phyloP scores from a whole-genome alignment of 2,329 filamentous ascomycete genomes.

The Cercospora sojina region DNA sequence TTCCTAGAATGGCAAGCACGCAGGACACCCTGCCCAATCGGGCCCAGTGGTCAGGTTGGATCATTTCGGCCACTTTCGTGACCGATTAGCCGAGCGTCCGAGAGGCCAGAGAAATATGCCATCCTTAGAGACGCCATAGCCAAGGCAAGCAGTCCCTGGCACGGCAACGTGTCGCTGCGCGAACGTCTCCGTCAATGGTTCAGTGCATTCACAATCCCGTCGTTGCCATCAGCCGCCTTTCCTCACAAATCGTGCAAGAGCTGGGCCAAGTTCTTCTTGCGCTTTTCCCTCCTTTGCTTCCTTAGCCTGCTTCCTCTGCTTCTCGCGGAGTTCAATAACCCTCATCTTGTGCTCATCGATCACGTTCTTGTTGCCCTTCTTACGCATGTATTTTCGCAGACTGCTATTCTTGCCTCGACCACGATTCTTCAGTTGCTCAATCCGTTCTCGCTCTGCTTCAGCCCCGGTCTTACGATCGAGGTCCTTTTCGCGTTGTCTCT shows the following conservation, averaged over 20 bases:
- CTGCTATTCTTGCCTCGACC: conserved; percentile 88
- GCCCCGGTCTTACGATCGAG: conserved; percentile 63
- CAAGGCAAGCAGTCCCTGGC: not conserved
- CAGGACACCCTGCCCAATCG: not conserved
- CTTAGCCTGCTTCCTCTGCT: conserved; percentile 65
- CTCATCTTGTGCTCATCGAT: conserved; percentile 92
- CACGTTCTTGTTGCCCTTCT: conserved; percentile 89
- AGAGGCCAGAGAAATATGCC: not conserved
- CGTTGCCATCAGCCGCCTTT: conserved; percentile 50
- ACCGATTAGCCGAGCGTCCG: not conserved
- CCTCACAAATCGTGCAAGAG: conserved; percentile 78
- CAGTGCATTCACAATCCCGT: not conserved
- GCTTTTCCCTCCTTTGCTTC: conserved; percentile 67
- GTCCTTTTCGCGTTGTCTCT: conserved; percentile 73
- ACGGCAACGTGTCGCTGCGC: not conserved
- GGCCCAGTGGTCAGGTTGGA: not conserved
- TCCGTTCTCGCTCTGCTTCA: conserved; percentile 52
- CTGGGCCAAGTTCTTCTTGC: conserved; percentile 77
- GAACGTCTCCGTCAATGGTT: not conserved
- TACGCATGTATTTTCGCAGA: conserved; percentile 81
- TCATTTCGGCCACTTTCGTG: not conserved
- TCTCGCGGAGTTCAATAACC: conserved; percentile 76
- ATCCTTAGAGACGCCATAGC: not conserved
- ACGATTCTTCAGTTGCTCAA: conserved; percentile 67
- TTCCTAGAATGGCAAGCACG: not conserved